These are phyloP conservation scores for Hypomontagnella submonticulosa DNA, from an alignment of 495 filamentous ascomycete species.

Conservation along the genomic window DNA sequence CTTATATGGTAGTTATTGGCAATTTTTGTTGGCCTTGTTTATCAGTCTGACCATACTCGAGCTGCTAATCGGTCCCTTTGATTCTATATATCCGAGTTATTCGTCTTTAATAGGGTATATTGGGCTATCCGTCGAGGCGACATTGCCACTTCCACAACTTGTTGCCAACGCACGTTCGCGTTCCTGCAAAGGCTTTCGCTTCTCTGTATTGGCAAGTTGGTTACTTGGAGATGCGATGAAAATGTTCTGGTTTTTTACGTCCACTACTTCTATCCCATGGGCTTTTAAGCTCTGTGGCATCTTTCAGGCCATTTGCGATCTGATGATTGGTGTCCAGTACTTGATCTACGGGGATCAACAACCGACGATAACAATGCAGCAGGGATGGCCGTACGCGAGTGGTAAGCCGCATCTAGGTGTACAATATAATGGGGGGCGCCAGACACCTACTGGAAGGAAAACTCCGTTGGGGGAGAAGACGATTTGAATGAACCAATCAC, in stretches of 20 bases:
- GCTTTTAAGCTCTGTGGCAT: conserved; percentile 93
- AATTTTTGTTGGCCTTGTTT: conserved; percentile 80
- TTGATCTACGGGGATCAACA: conserved; percentile 77
- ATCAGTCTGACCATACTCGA: conserved; percentile 74
- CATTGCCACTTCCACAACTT: conserved; percentile 89
- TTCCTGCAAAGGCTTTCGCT: conserved; percentile 89
- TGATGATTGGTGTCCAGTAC: conserved; percentile 85
- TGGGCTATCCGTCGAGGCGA: conserved; percentile 90
- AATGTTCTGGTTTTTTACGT: conserved; percentile 90
- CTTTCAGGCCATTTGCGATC: conserved; percentile 89
- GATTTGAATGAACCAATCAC: conserved; percentile 28
- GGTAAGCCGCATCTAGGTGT: conserved; percentile 31
- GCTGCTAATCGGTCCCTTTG: conserved; percentile 72
- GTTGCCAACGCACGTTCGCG: conserved; percentile 78
- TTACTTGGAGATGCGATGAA: conserved; percentile 93
- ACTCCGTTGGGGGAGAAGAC: conserved; percentile 54
- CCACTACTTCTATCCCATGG: conserved; percentile 77
- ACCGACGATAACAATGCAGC: conserved; percentile 42
- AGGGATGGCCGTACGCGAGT: conserved; percentile 38
- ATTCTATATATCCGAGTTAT: conserved; percentile 69
- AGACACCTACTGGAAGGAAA: conserved; percentile 50
- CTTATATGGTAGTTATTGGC: conserved; percentile 76
- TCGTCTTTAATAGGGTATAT: conserved; percentile 78
- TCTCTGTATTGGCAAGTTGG: conserved; percentile 89
- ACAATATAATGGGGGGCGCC: conserved; percentile 43